These are phyloP conservation scores for Phlebopus sp. DNA, from an alignment of 1,284 basidiomycete genomes.

Conservation along the genomic window DNA sequence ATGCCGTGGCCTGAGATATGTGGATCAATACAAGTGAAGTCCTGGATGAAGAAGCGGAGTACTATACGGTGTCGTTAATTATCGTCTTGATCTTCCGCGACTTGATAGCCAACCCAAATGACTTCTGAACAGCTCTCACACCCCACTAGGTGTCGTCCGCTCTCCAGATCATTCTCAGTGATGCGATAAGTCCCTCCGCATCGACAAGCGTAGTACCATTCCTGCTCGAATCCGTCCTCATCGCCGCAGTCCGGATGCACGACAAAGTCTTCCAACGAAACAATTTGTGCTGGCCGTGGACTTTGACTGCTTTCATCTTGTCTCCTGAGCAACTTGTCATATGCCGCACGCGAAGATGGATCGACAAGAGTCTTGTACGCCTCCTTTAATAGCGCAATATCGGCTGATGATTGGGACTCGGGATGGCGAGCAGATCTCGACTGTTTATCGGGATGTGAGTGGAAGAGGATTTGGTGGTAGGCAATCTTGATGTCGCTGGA, in stretches of 20 bases:
- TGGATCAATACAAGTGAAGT: too few species aligned
- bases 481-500: conserved; percentile 58
- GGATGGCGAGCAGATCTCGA: conserved; percentile 10
- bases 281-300: conserved; percentile 69
- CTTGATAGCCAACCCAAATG: conserved; percentile 75
- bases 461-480: conserved; percentile 65
- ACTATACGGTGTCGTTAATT: not conserved
- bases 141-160: conserved; percentile 61
- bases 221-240: conserved; percentile 10
- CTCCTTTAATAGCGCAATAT: conserved; percentile 57
- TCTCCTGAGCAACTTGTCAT: conserved; percentile 39
- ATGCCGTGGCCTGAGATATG: conserved; percentile 18
- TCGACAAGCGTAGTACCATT: conserved; percentile 63
- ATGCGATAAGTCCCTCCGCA: conserved; percentile 68
- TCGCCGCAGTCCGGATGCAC: conserved; percentile 21
- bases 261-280: conserved; percentile 71
- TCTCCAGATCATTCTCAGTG: conserved; percentile 55
- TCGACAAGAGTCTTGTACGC: conserved; percentile 57
- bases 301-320: conserved; percentile 20
- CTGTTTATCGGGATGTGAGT: conserved; percentile 68
- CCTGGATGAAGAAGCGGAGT: too few species aligned
- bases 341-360: conserved; percentile 36
- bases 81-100: conserved; percentile 37
- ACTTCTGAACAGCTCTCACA: conserved; percentile 75
- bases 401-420: conserved; percentile 13